Evolutionary conservation across 495 filamentous ascomycete species (phyloP).

Genomic region (Parmelia sp.): DNA sequence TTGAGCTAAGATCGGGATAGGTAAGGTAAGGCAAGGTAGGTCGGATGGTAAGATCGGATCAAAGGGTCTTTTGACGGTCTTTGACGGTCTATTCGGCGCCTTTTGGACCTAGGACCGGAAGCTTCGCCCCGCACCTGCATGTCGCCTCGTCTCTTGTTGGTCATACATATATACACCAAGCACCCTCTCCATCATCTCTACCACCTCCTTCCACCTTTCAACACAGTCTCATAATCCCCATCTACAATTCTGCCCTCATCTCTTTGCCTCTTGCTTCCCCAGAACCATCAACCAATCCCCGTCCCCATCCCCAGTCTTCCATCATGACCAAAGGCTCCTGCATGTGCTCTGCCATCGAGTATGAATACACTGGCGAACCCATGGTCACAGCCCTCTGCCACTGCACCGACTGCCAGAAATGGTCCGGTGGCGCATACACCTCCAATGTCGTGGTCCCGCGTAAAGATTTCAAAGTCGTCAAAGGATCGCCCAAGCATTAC

Average conservation of each 20-base stretch:
- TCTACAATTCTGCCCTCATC: no score
- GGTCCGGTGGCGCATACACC: conserved; percentile 44
- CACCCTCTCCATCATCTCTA: no score
- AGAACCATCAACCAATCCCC: neutral
- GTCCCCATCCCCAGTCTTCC: neutral
- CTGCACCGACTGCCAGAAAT: conserved; percentile 47
- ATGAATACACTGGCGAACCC: conserved; percentile 31
- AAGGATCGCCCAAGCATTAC: conserved; percentile 37
- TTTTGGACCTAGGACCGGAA: neutral
- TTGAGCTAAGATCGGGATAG: neutral
- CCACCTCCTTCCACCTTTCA: no score
- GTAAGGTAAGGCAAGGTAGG: no score
- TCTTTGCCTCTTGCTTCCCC: no score
- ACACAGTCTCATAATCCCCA: no score
- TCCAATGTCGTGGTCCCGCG: conserved; percentile 45
- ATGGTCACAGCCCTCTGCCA: conserved; percentile 41
- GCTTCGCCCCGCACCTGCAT: neutral
- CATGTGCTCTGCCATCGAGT: conserved; percentile 38
- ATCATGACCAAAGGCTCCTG: conserved; percentile 36
- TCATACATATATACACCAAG: no score
- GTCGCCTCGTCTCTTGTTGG: neutral
- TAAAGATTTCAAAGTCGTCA: conserved; percentile 36
- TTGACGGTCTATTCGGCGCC: neutral
- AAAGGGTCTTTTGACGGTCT: conserved; percentile 7
- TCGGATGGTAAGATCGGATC: neutral